phyloP scores from a whole-genome alignment of 1,284 basidiomycete genomes.

The Meripilus lineatus region DNA sequence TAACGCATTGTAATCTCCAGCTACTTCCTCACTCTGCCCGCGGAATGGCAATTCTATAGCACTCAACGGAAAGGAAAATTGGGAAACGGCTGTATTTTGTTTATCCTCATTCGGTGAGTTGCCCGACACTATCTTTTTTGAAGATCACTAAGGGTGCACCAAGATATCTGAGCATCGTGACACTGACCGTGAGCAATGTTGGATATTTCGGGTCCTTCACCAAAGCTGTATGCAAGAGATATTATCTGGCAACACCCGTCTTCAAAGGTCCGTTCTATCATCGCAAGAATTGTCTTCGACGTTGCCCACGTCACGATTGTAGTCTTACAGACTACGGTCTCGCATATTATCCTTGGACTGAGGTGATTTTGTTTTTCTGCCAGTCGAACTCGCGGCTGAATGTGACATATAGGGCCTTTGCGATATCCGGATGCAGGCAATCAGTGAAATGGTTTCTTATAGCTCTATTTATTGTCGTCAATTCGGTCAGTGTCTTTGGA shows the following conservation, averaged over 20 bases:
- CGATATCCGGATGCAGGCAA: constrained; percentile 23
- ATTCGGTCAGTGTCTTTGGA: too few relatives aligned
- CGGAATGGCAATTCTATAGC: constrained; percentile 31
- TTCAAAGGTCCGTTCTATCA: constrained; percentile 28
- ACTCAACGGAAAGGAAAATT: constrained; percentile 4
- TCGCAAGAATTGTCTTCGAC: not conserved
- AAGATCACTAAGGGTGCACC: not conserved
- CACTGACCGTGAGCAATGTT: constrained; percentile 30
- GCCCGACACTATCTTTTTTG: not conserved
- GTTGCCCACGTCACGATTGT: not conserved
- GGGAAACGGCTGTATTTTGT: constrained; percentile 14
- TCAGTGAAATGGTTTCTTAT: constrained; percentile 11
- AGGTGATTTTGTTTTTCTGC: constrained; percentile 34
- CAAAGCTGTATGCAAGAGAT: constrained; percentile 21
- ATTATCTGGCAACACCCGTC: constrained; percentile 25
- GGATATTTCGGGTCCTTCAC: constrained; percentile 30
- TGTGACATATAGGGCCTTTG: constrained; percentile 22
- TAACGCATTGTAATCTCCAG: constrained; percentile 16
- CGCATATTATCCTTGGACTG: constrained; percentile 45
- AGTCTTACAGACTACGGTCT: constrained; percentile 50
- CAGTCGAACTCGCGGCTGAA: too few relatives aligned
- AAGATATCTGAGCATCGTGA: constrained; percentile 29
- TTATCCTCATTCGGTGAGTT: constrained; percentile 29
- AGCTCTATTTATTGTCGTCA: constrained; percentile 18
- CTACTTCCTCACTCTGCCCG: constrained; percentile 32